Evolutionary conservation across 23 red algal genomes (phyloP).

Genomic region (Chondrus crispus): DNA sequence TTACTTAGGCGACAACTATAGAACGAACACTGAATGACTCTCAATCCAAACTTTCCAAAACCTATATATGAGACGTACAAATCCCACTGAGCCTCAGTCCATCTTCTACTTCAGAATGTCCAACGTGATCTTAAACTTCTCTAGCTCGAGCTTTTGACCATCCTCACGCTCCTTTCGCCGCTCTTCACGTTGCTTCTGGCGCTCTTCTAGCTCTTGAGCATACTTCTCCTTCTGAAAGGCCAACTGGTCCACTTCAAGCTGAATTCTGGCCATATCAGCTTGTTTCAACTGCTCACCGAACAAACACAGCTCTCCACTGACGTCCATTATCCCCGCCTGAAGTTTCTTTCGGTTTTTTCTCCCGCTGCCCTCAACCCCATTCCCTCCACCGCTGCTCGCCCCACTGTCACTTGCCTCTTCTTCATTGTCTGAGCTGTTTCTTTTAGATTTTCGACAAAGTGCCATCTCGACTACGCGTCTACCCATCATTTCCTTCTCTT

Average conservation of each 20-base stretch:
- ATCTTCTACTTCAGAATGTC: neutral
- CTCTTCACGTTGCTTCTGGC: neutral
- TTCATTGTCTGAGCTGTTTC: neutral
- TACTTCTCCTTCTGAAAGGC: neutral
- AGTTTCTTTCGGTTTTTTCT: neutral
- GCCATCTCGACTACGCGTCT: neutral
- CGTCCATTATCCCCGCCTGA: neutral
- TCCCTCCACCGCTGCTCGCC: too few species aligned
- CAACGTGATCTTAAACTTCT: neutral
- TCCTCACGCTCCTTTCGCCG: neutral
- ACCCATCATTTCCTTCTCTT: neutral
- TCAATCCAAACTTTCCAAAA: neutral
- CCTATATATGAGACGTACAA: neutral
- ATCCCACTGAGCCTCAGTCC: neutral
- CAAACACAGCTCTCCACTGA: neutral
- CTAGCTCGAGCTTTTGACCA: neutral
- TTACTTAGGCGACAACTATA: neutral
- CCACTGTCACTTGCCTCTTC: neutral
- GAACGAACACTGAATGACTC: neutral
- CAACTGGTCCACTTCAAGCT: neutral
- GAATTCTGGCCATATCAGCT: neutral
- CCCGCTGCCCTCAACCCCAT: too few species aligned
- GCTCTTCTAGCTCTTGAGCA: neutral
- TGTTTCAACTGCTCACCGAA: neutral
- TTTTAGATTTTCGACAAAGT: neutral